Evolutionary conservation across 2,329 filamentous ascomycete genomes (phyloP).

Genomic region (Tricladium varicosporioides): DNA sequence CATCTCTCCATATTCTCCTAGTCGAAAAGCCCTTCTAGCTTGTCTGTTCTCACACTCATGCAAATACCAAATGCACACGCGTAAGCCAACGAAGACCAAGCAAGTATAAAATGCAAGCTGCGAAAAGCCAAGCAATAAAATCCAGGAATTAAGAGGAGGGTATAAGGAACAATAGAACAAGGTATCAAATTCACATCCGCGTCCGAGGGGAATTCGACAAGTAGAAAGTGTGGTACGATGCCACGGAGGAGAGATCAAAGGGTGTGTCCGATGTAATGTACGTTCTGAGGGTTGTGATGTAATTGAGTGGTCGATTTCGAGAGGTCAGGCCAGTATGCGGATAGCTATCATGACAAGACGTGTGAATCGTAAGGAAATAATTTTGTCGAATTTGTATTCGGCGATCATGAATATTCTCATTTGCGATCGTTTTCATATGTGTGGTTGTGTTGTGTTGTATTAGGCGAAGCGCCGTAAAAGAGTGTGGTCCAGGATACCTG

Average conservation of each 20-base stretch:
- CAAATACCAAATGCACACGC: too few relatives aligned
- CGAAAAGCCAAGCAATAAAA: background rate
- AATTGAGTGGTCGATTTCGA: background rate
- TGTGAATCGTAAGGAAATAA: slow-evolving; percentile 18
- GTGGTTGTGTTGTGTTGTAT: slow-evolving; percentile 16
- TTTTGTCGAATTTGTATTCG: slow-evolving; percentile 10
- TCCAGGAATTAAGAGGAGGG: background rate
- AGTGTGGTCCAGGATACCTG: slow-evolving; percentile 32
- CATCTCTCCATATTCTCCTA: too few relatives aligned
- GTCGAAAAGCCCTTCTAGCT: too few relatives aligned
- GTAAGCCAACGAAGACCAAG: too few relatives aligned
- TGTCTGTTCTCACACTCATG: too few relatives aligned
- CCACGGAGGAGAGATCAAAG: background rate
- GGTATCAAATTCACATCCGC: background rate
- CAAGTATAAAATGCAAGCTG: too few relatives aligned
- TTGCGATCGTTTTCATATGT: slow-evolving; percentile 26
- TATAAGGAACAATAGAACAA: background rate
- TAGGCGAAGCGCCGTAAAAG: slow-evolving; percentile 21
- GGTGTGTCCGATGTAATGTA: background rate
- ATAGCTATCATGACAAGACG: slow-evolving; percentile 3
- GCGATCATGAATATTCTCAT: slow-evolving; percentile 26
- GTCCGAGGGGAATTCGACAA: background rate
- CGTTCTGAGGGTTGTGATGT: background rate
- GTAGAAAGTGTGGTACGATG: background rate
- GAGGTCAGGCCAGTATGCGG: background rate